Evolutionary conservation across 495 filamentous ascomycete species (phyloP), one percentile per base, ranked within the genome.

Genomic region (Lophiostoma macrostomum): DNA sequence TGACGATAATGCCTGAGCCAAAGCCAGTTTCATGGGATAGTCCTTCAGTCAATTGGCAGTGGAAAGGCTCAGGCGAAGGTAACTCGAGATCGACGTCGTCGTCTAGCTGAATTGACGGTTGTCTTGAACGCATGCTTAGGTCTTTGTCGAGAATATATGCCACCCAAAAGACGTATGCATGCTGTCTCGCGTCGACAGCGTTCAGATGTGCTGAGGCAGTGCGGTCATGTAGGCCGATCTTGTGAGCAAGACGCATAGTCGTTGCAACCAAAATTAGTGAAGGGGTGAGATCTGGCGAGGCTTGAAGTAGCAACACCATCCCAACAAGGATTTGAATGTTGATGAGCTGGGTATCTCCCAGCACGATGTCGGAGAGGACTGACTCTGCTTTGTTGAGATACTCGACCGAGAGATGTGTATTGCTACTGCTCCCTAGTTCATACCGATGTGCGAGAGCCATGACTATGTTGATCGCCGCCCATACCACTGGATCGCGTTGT

Each of bases 141-240:
- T 58, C 55, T 58, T 58, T 58, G 40, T 58, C 55, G 35, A 58
- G 55, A 28, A 45, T 40, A 29, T 51, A 51, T 16, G 55, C 55
- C 25, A 58, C 16, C 55, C 55, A 58, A 16, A 52, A 58, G 3
- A 58, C 55, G 22, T 41, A 38, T 16, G 28, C 27, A 3, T 49
- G 55, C 40, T 58, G 38, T 27, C 41, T 45, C 24, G 32, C 44
- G 20, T 51, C 22, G 41, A 52, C 2, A 32, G 47, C 18, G 20
- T 23, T 27, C 47, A 58, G 24, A 39, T 49, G 27, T 52, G 31
- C 36, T 28, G 39, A 35, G 36, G 12, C 13, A 16, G 45, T 18
- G 14, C 40, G 37, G 11, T 49, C 28, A 39, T 58, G 55, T 25
- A 58, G 29, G 22, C 55, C 39, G 23, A 58, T 29, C 24, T 29